Evolutionary conservation across 495 filamentous ascomycete genomes (phyloP).

Genomic region (Lophium mytilinum): DNA sequence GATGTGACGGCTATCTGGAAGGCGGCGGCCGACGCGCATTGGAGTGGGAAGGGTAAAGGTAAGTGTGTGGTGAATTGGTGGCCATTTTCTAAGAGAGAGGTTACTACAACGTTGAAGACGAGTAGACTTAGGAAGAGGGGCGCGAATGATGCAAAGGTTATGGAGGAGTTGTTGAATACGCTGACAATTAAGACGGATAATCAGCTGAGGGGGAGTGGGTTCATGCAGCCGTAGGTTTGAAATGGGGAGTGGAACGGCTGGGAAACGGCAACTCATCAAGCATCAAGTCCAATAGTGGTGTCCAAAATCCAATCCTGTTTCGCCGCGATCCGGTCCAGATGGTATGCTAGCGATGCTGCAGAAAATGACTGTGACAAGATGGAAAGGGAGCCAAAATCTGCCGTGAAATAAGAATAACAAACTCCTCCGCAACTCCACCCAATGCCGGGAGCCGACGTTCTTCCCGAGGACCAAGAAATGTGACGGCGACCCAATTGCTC

Average conservation of each 20-base stretch:
- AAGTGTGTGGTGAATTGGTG: constrained; percentile 10
- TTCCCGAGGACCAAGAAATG: too few relatives aligned
- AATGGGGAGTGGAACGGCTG: not conserved
- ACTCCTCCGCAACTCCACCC: too few relatives aligned
- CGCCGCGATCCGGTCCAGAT: too few relatives aligned
- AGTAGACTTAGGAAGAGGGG: not conserved
- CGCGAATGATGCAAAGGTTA: not conserved
- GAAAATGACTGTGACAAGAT: too few relatives aligned
- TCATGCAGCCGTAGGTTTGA: constrained; percentile 20
- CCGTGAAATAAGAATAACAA: too few relatives aligned
- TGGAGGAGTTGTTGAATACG: constrained; percentile 12
- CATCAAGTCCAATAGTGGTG: too few relatives aligned
- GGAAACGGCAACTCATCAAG: too few relatives aligned
- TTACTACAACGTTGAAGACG: constrained; percentile 8
- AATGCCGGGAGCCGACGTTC: too few relatives aligned
- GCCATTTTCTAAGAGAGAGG: constrained; percentile 1
- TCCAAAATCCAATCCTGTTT: too few relatives aligned
- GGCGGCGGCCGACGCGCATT: constrained; percentile 24
- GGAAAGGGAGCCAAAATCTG: too few relatives aligned
- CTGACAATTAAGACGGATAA: constrained; percentile 18
- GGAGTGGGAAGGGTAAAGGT: constrained; percentile 10
- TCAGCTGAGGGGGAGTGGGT: constrained; percentile 9
- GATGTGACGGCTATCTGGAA: constrained; percentile 29
- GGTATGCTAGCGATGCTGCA: too few relatives aligned
- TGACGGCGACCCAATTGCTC: too few relatives aligned